Conservation (phyloP, 1,139 yeast genomes). For the Yamadazyma triangularis region DNA sequence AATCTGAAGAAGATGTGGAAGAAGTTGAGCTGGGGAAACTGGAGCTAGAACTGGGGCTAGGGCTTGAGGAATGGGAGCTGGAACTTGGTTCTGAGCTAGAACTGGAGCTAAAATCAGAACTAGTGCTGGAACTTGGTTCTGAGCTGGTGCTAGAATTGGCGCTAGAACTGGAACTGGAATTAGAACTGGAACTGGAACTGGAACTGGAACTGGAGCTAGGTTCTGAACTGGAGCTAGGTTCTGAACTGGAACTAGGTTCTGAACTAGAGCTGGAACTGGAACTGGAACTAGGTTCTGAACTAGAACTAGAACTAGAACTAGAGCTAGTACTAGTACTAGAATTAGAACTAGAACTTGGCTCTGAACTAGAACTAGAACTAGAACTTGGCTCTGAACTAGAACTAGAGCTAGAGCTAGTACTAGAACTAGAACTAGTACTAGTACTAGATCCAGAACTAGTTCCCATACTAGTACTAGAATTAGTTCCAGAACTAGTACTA, state of each 20-base stretch:
- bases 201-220: slow-evolving; percentile 4
- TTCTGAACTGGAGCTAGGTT: slow-evolving; percentile 2
- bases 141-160: slow-evolving; percentile 3
- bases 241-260: slow-evolving; percentile 2
- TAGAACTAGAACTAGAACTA: not conserved
- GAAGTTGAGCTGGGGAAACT: slow-evolving; percentile 1
- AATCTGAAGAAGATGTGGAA: not conserved
- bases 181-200: slow-evolving; percentile 2
- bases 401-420: slow-evolving; percentile 2
- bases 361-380: no score
- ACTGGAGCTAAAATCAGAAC: slow-evolving; percentile 1
- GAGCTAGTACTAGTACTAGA: not conserved
- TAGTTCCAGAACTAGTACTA: not conserved
- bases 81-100: not conserved
- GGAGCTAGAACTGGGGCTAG: slow-evolving; percentile 3
- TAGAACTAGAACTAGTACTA: not conserved
- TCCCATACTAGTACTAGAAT: slow-evolving; percentile 1
- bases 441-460: slow-evolving; percentile 2
- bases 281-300: slow-evolving; percentile 3
- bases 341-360: not conserved
- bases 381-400: slow-evolving; percentile 1
- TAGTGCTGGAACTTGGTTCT: slow-evolving; percentile 1
- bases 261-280: slow-evolving; percentile 4
- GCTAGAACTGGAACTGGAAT: slow-evolving; percentile 2
- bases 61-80: slow-evolving; percentile 1